A percentile compares a stretch with the other conserved stretches of the same genome.
These are phyloP conservation scores for Penicillium egyptiacum DNA, from an alignment of 495 filamentous ascomycete genomes.

Conservation along the genomic window DNA sequence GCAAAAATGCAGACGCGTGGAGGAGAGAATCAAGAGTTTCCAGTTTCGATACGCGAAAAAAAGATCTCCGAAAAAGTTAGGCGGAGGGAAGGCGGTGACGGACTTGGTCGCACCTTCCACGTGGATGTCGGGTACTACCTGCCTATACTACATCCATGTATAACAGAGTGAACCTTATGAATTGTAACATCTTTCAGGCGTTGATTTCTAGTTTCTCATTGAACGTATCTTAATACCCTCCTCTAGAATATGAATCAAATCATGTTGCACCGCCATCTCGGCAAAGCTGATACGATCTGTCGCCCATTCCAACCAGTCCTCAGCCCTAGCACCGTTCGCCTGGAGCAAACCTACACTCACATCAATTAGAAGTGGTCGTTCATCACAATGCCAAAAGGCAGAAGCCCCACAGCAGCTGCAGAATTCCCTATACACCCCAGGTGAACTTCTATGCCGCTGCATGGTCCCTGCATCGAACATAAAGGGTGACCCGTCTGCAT, in stretches of 20 bases:
- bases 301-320: constrained; percentile 63
- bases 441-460: constrained; percentile 54
- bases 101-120: not conserved
- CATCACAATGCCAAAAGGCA: constrained; percentile 62
- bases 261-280: constrained; percentile 53
- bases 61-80: constrained; percentile 5
- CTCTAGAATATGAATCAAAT: constrained; percentile 36
- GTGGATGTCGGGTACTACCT: too few species aligned
- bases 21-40: not conserved
- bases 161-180: too few species aligned
- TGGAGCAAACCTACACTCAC: constrained; percentile 63
- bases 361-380: constrained; percentile 60
- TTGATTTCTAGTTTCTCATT: not conserved
- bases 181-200: not conserved
- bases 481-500: constrained; percentile 37
- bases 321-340: constrained; percentile 53
- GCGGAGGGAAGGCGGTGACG: constrained; percentile 11
- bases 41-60: not conserved
- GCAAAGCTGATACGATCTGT: constrained; percentile 59
- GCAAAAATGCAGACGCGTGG: constrained; percentile 1
- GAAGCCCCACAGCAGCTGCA: constrained; percentile 64
- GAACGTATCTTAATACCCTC: constrained; percentile 12
- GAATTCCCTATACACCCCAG: constrained; percentile 59
- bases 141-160: too few species aligned
- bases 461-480: constrained; percentile 51